Evolutionary conservation across 306 rosid genomes (phyloP).

Genomic region (Acacia acuminata): DNA sequence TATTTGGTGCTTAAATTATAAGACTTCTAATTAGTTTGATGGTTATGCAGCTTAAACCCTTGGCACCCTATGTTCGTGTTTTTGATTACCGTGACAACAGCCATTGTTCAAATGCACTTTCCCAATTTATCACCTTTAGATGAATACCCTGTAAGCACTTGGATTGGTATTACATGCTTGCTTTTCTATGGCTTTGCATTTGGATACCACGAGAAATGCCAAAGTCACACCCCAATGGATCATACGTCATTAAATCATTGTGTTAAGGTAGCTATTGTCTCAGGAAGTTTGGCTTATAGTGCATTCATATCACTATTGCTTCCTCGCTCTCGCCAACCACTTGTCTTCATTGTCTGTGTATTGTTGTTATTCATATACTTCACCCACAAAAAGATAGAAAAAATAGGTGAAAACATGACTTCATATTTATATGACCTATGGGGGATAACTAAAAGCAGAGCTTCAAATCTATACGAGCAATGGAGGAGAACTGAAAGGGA

Average conservation of each 20-base stretch:
- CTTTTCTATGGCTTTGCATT: neutral
- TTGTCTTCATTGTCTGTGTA: neutral
- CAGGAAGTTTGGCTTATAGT: neutral
- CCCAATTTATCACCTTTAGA: no score
- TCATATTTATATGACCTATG: neutral
- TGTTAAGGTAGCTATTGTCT: neutral
- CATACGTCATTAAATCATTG: neutral
- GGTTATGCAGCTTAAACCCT: no score
- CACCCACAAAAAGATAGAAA: neutral
- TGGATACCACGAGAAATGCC: neutral
- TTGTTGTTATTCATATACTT: neutral
- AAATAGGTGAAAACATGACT: neutral
- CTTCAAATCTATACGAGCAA: no score
- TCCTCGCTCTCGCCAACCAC: neutral
- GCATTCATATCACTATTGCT: neutral
- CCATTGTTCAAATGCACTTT: no score
- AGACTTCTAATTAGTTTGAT: no score
- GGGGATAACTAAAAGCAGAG: neutral
- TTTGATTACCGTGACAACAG: no score
- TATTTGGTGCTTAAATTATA: no score
- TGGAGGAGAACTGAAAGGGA: no score
- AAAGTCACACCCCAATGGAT: neutral
- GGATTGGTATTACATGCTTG: no score
- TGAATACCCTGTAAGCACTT: no score
- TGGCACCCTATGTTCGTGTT: no score